These are phyloP conservation scores for Cladosporium sp. DNA, from an alignment of 2,329 filamentous ascomycete species.

Conservation along the genomic window DNA sequence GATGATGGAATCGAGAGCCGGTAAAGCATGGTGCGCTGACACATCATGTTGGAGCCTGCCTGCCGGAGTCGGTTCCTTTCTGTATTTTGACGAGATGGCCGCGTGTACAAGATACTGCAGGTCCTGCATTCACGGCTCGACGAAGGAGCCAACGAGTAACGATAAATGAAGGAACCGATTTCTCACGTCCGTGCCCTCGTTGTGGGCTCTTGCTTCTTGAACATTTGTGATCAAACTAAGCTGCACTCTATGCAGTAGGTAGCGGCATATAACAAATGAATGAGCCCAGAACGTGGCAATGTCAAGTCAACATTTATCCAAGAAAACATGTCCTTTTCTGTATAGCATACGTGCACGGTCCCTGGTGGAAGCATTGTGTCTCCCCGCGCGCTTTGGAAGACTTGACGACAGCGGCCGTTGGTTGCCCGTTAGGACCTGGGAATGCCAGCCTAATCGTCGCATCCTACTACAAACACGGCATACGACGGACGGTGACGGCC, in stretches of 20 bases:
- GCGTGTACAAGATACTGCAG: not conserved
- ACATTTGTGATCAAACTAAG: not conserved
- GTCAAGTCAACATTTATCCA: not conserved
- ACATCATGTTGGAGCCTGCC: not conserved
- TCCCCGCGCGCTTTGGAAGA: slow-evolving; percentile 8
- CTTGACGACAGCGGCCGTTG: slow-evolving; percentile 11
- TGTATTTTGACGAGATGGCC: not conserved
- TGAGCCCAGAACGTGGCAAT: not conserved
- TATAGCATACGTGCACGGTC: not conserved
- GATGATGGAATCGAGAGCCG: not conserved
- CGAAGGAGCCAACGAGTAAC: not conserved
- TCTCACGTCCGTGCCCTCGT: not conserved
- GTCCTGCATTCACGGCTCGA: not conserved
- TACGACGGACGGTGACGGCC: not conserved
- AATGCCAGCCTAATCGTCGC: slow-evolving; percentile 3
- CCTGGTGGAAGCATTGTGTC: not conserved
- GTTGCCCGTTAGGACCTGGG: not conserved
- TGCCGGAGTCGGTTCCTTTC: not conserved
- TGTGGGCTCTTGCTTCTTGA: not conserved
- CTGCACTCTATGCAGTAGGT: not conserved
- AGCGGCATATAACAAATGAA: too few relatives aligned
- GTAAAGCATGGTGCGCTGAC: not conserved
- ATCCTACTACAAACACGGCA: not conserved
- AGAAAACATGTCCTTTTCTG: not conserved
- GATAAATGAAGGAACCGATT: not conserved